phyloP scores from a whole-genome alignment of 139 green algal species.

The Trebouxia sp. region DNA sequence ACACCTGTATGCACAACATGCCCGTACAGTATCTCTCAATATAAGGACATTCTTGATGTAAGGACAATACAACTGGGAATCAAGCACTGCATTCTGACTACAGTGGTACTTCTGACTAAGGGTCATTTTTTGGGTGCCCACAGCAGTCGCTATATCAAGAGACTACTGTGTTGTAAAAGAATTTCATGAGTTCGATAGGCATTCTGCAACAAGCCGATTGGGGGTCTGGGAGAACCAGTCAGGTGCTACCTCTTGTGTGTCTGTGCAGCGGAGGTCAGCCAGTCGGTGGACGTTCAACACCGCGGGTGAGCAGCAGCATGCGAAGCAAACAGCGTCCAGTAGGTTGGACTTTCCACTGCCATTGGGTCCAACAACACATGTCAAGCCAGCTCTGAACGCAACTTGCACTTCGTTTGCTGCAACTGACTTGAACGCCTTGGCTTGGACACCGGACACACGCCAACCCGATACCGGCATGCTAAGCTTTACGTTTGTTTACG shows the following conservation, averaged over 20 bases:
- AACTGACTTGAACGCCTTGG: neutral
- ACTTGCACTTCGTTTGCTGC: neutral
- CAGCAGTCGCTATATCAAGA: no score
- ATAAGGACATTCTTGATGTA: no score
- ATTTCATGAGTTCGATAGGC: no score
- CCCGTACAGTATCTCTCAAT: neutral
- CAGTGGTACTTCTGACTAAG: no score
- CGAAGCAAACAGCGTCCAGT: conserved; percentile 21
- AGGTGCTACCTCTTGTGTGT: neutral
- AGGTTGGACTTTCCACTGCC: conserved; percentile 11
- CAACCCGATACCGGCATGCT: neutral
- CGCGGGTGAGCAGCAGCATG: neutral
- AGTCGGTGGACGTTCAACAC: neutral
- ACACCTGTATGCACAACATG: neutral
- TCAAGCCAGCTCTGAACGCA: neutral
- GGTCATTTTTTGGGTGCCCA: no score
- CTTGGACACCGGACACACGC: neutral
- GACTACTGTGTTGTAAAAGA: no score
- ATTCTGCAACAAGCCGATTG: no score
- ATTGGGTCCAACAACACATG: conserved; percentile 5
- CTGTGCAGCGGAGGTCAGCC: neutral
- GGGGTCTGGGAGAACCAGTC: neutral
- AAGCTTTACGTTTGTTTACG: no score
- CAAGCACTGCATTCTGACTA: no score
- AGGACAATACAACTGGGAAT: no score